A percentile compares a stretch with the other conserved stretches of the same genome.
phyloP scores from a whole-genome alignment of 2,329 filamentous ascomycete species.

The Exophiala xenobiotica region DNA sequence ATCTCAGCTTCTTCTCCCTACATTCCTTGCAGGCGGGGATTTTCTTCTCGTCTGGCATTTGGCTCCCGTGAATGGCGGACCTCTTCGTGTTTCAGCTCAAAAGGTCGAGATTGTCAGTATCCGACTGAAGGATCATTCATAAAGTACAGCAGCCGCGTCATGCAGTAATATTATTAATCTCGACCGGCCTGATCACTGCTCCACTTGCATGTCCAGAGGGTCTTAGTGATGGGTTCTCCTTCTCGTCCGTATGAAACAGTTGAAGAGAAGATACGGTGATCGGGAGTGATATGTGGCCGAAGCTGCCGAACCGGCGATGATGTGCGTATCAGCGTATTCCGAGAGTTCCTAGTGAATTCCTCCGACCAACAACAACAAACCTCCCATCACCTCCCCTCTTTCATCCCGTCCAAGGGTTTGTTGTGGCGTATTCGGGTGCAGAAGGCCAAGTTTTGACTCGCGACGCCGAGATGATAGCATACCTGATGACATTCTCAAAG shows the following conservation, averaged over 20 bases:
- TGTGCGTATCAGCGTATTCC: too few species aligned
- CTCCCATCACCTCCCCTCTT: background rate
- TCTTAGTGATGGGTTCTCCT: too few species aligned
- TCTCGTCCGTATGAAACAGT: too few species aligned
- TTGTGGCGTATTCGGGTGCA: background rate
- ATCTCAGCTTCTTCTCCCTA: conserved; percentile 19
- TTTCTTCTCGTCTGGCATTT: conserved; percentile 19
- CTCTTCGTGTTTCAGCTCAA: background rate
- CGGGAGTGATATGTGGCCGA: conserved; percentile 2
- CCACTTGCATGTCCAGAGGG: too few species aligned
- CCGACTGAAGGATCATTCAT: background rate
- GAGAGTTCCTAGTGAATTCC: background rate
- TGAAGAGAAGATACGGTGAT: background rate
- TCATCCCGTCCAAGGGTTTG: background rate
- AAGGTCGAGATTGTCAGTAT: background rate
- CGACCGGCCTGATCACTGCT: too few species aligned
- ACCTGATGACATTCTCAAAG: too few species aligned
- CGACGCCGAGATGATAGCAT: too few species aligned
- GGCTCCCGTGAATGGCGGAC: too few species aligned
- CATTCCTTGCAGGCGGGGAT: conserved; percentile 18
- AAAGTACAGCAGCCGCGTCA: background rate
- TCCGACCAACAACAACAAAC: background rate
- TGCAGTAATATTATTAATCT: too few species aligned
- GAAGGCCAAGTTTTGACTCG: background rate
- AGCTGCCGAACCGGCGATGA: background rate